Evolutionary conservation across 176 grass and related monocot species (phyloP).

Genomic region (Triticum turgidum): DNA sequence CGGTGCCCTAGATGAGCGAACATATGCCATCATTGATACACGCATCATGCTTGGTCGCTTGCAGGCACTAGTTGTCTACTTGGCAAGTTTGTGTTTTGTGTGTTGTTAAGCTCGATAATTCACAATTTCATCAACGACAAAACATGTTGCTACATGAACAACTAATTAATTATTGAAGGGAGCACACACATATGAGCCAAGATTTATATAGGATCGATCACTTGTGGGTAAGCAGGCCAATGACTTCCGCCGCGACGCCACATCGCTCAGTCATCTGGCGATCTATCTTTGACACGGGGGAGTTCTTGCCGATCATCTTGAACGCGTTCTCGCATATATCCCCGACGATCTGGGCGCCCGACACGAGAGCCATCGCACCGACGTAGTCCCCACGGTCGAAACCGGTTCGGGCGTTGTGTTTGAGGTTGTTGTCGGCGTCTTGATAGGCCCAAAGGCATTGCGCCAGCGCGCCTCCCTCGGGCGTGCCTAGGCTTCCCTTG

Average conservation of each 20-base stretch:
- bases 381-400: background rate
- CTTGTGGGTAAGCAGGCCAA: background rate
- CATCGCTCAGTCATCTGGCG: background rate
- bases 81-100: no score
- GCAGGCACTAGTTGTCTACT: no score
- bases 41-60: no score
- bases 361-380: background rate
- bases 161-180: background rate
- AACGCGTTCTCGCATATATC: conserved; percentile 8
- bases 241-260: background rate
- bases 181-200: background rate
- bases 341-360: background rate
- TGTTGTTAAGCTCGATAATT: no score
- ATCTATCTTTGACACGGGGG: background rate
- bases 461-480: background rate
- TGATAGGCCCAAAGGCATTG: background rate
- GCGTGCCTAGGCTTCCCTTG: background rate
- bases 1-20: no score
- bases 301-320: background rate
- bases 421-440: background rate
- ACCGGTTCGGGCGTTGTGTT: no score
- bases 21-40: no score
- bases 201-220: background rate
- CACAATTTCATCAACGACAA: no score
- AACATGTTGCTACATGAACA: no score